Base-by-base conservation (phyloP, 768 basidiomycete genomes). In the Lactifluus hygrophoroides region DNA sequence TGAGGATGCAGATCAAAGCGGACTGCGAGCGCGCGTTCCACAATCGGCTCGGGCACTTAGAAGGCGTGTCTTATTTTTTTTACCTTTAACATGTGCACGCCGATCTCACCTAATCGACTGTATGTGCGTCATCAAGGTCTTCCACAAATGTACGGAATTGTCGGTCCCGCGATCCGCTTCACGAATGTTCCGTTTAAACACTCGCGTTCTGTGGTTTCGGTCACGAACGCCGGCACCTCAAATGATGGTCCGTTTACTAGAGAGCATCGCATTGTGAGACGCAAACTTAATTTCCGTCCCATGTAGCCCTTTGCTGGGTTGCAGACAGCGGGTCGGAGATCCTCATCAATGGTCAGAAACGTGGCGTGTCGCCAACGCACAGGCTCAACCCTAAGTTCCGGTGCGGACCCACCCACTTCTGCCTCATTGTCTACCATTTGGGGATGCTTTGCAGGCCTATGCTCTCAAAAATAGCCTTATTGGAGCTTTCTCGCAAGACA, bases 11-110 rank as follows among this genome's bases (percentile, higher is more conserved):
- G 6, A 81, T 86, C 0, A 68, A 51, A 48, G 72, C 71, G 27
- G 93, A 92, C 66, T 90, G 88, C 67, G 76, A 79, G 61, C 74
- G 86, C 17, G 90, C 86, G 1, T 76, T 93, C 50, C 82, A 75
- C 74, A 71, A 69, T 54, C 74, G 90, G 62, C 60, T 90, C n/a
- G 70, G 68, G 10, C 58, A 50, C 45, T 57, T 79, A 32, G 56
- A 72, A 66, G 78, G 84, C 81, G 58, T 64, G 71, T 66, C 34
- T 14, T 42, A 44, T 38, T 21, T 46, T 28, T 11, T 50, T 23
- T 19, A 21, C 47, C 43, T 23, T 32, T 35, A 10, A 49, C 21
- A 27, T 38, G 13, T 10, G 5, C 6, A 3, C 9, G 9, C 9
- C 4, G 17, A 30, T 23, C 28, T 35, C 17, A 10, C 25, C 34